Evolutionary conservation across 805 yeast species (phyloP), one percentile per base, ranked within the genome.

Genomic region (Candida quercuum): DNA sequence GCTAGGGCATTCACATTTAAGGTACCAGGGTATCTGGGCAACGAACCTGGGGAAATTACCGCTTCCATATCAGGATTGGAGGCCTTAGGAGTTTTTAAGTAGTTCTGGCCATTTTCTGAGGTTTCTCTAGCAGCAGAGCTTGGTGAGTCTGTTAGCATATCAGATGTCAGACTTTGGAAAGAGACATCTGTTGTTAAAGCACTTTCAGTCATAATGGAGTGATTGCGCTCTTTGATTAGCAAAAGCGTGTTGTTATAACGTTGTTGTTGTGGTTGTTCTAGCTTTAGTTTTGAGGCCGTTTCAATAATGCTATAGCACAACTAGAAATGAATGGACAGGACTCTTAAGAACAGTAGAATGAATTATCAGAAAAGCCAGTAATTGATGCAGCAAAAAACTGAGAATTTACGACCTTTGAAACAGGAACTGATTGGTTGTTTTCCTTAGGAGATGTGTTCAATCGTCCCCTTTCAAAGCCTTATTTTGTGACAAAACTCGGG

Each of bases 21-120:
- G 1, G 73, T 64, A 3, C 70, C 77, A 1, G 73, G 70, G 45
- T 64, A 56, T 21, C 76, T 54, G 7, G 76, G 77, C 14, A 69
- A 45, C 12, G 56, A 46, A 3, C 52, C 57, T 3, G 58, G 58
- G 1, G 54, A 53, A 4, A 30, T 32, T 13, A 45, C 26, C 3
- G 19, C 32, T 24, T 41, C 44, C n/a, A 37, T 27, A 12, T 38
- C 41, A n/a, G 19, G 8, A 6, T 29, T 24, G 7, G 49, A 43
- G 3, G 45, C 31, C 31, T 40, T 43, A 10, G 52, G 52, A 11
- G 53, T 46, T 18, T 38, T 28, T 14, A 46, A 22, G 4, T 28
- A 15, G 1, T 33, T 36, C 13, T 6, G 7, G 23, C 12, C 8
- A 5, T 4, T 13, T n/a, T 13, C 16, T n/a, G 6, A 6, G 6